Percentiles rank a stretch among this genome's conserved stretches.
phyloP scores from a whole-genome alignment of 2,329 filamentous ascomycete genomes.

The Pestalotiopsis sp. region DNA sequence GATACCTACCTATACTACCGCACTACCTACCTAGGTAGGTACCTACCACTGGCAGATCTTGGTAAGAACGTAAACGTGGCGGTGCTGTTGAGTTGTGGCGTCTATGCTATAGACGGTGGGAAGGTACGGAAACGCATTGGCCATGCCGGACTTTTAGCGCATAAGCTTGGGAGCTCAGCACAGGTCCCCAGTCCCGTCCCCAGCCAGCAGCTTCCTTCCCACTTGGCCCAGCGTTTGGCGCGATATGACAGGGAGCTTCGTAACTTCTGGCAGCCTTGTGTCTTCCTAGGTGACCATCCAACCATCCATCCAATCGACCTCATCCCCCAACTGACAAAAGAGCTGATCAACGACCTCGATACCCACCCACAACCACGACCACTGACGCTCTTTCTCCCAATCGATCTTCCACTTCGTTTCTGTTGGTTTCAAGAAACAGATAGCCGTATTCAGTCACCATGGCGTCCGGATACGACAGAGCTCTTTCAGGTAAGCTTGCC shows the following conservation, averaged over 20 bases:
- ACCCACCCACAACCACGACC: constrained; percentile 13
- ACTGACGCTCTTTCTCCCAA: background rate
- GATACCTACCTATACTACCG: too few relatives aligned
- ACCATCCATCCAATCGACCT: constrained; percentile 9
- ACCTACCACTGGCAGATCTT: too few relatives aligned
- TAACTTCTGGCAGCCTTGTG: constrained; percentile 31
- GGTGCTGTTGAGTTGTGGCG: too few relatives aligned
- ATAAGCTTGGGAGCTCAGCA: background rate
- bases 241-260: constrained; percentile 22
- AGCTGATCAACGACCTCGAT: constrained; percentile 10
- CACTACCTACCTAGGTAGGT: too few relatives aligned
- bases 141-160: background rate
- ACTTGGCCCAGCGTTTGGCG: background rate
- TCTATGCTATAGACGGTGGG: too few relatives aligned
- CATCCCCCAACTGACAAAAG: constrained; percentile 9
- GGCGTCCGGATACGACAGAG: constrained; percentile 98
- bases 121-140: background rate
- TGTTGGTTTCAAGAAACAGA: background rate
- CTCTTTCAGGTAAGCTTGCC: constrained; percentile 82
- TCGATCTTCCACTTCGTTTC: background rate
- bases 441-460: constrained; percentile 42
- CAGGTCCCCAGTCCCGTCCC: background rate
- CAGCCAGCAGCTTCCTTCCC: background rate
- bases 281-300: background rate
- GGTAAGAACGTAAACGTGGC: too few relatives aligned